phyloP scores from a whole-genome alignment of 73 alveolate species.

The Tetrahymena thermophila region DNA sequence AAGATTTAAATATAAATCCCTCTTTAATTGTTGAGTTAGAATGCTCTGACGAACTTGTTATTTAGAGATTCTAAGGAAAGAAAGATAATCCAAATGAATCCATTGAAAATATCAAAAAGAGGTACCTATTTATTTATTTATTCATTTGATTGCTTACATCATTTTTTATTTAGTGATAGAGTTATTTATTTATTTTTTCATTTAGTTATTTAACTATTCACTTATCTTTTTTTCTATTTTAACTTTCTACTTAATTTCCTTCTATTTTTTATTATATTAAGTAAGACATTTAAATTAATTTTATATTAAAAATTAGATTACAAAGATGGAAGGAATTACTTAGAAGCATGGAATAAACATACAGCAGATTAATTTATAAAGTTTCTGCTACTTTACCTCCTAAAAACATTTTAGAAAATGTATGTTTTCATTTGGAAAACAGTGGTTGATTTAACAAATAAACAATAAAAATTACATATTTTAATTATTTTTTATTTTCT shows the following conservation, averaged over 20 bases:
- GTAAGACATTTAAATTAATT: too few species aligned
- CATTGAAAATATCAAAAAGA: conserved; percentile 14
- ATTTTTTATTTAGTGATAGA: too few species aligned
- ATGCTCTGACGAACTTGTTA: conserved; percentile 49
- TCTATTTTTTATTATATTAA: too few species aligned
- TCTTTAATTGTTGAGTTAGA: conserved; percentile 70
- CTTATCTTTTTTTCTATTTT: background rate
- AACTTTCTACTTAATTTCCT: too few species aligned
- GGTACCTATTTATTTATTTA: conserved; percentile 2
- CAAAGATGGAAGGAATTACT: conserved; percentile 45
- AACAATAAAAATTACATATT: background rate
- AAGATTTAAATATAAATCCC: conserved; percentile 62
- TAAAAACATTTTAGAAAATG: conserved; percentile 22
- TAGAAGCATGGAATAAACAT: conserved; percentile 25
- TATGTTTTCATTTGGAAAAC: conserved; percentile 31
- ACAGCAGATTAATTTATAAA: conserved; percentile 21
- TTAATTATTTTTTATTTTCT: background rate
- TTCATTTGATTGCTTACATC: conserved; percentile 3
- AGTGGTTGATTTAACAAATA: conserved; percentile 1
- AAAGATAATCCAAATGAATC: conserved; percentile 62
- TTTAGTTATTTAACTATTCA: too few species aligned
- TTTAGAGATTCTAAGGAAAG: conserved; percentile 49
- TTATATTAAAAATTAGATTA: background rate
- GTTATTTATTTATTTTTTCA: too few species aligned
- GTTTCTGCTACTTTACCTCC: conserved; percentile 6